Conservation (phyloP, 176 grass and related monocot genomes). For the Pontederia paniculata region DNA sequence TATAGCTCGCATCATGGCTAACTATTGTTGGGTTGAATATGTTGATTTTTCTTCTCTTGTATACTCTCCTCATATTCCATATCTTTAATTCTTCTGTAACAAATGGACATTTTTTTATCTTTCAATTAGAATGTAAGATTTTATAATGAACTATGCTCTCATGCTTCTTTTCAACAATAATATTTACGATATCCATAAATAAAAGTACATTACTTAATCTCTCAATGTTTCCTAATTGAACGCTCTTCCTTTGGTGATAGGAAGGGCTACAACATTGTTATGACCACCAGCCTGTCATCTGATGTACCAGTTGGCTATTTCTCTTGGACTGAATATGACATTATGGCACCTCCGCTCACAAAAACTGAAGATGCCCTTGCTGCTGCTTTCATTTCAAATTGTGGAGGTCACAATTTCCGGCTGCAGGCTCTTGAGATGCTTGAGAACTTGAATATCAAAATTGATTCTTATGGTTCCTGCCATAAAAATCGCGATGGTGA, state of each 20-base stretch:
- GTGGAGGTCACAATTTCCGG: conserved; percentile 71
- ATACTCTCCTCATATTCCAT: too few species aligned
- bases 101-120: too few species aligned
- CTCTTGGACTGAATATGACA: conserved; percentile 94
- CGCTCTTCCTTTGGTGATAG: conserved; percentile 22
- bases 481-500: conserved; percentile 76
- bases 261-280: conserved; percentile 76
- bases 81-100: too few species aligned
- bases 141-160: too few species aligned
- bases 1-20: too few species aligned
- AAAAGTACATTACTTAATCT: too few species aligned
- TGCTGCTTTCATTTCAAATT: conserved; percentile 95
- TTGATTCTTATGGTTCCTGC: conserved; percentile 88
- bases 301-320: conserved; percentile 96
- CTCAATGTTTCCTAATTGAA: not conserved
- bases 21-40: too few species aligned
- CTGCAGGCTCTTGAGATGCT: conserved; percentile 75
- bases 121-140: too few species aligned
- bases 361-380: conserved; percentile 75
- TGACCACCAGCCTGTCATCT: conserved; percentile 86
- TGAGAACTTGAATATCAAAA: conserved; percentile 57
- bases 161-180: too few species aligned
- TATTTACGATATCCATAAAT: too few species aligned
- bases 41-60: too few species aligned
- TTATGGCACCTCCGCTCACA: conserved; percentile 61